Base-by-base conservation (phyloP, 805 yeast genomes). In the Kazachstania bromeliacearum region DNA sequence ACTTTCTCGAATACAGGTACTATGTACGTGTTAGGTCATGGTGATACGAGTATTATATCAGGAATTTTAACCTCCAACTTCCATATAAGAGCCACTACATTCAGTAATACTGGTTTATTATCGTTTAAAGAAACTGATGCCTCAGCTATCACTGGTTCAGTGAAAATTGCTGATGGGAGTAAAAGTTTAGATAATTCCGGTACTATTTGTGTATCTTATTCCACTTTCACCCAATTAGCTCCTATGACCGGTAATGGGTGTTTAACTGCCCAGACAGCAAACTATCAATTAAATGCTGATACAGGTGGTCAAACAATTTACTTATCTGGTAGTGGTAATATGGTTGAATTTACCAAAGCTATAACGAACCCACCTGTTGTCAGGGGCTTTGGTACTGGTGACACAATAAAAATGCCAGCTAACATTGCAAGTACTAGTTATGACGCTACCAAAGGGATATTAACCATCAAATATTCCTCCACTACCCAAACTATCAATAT, bases 1-100 rank as follows among this genome's bases (percentile, higher is more conserved):
- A 23, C 19, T n/a, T 33, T 37, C 28, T 27, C 17, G 18, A 36
- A 37, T 22, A 9, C 26, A 14, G 40, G 40, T 30, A 19, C 8
- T 13, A 17, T 30, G 7, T 30, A 30, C 14, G 7, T 18, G 13
- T n/a, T n/a, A n/a, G n/a, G n/a, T n/a, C n/a, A n/a, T n/a, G n/a
- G n/a, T n/a, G n/a, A n/a, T n/a, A 30, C 9, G 7, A 20, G 22
- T 3, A 20, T 7, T 4, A 22, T 14, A 7, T 9, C 12, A 8
- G 4, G 5, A 17, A 7, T 19, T 9, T 19, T 30, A 5, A 8
- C 24, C 5, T 30, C 33, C 5, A 5, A 6, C 10, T 21, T 16
- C 9, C 6, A n/a, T 19, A 30, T 30, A 8, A 9, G 7, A 13
- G 33, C 24, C 17, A 5, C 23, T 7, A 14, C 5, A 3, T 30